These are phyloP conservation scores for Dillenia suffruticosa DNA, from an alignment of 164 flowering plant species.

Conservation along the genomic window DNA sequence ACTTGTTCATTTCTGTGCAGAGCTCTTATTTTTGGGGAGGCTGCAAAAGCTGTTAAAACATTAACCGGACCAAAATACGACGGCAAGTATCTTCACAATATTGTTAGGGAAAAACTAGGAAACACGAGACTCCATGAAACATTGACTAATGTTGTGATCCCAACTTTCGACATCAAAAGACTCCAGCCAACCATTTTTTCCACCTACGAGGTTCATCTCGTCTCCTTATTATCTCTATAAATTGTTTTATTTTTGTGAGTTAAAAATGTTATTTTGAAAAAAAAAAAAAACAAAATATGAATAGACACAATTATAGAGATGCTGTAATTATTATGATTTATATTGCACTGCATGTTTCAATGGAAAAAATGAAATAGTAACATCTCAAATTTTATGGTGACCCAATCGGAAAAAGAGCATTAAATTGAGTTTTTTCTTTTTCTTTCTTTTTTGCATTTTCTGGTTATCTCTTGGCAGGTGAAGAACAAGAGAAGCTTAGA, in stretches of 20 bases:
- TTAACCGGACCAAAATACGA: conserved; percentile 16
- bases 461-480: too few species aligned
- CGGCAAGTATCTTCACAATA: conserved; percentile 16
- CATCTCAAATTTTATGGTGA: not conserved
- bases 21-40: not conserved
- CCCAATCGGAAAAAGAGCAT: too few species aligned
- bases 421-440: too few species aligned
- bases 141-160: conserved; percentile 25
- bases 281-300: too few species aligned
- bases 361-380: conserved; percentile 18
- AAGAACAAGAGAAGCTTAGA: not conserved
- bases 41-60: not conserved
- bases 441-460: too few species aligned
- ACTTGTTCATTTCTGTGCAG: conserved; percentile 5
- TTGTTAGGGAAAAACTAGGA: conserved; percentile 11
- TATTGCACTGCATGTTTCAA: not conserved
- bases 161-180: conserved; percentile 29
- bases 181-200: conserved; percentile 33
- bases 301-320: not conserved
- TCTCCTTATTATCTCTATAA: not conserved
- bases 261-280: too few species aligned
- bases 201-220: conserved; percentile 11
- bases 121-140: conserved; percentile 15
- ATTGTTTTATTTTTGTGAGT: not conserved
- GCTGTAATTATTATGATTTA: not conserved